phyloP scores from a whole-genome alignment of 139 green algal genomes.

The Trebouxia sp. region DNA sequence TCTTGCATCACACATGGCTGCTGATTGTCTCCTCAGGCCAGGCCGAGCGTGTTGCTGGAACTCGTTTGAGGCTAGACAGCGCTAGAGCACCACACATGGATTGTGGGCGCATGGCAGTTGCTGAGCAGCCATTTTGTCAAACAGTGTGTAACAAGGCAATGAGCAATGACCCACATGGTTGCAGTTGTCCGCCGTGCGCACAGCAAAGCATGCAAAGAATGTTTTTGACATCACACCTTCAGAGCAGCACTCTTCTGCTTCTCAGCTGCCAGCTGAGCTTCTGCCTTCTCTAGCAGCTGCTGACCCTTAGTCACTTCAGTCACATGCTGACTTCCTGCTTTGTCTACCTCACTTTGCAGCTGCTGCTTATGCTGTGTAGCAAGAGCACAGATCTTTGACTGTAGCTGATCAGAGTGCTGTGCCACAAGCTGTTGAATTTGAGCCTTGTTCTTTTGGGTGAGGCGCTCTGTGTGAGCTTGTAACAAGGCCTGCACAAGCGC shows the following conservation, averaged over 20 bases:
- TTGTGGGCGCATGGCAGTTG: too few species aligned
- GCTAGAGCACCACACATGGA: too few species aligned
- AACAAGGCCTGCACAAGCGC: background rate
- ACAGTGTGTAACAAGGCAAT: too few species aligned
- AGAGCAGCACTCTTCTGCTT: background rate
- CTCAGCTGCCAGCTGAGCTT: background rate
- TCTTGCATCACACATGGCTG: too few species aligned
- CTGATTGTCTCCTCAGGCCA: too few species aligned
- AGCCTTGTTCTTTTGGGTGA: background rate
- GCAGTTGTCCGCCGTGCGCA: too few species aligned
- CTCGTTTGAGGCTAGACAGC: too few species aligned
- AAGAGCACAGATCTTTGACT: background rate
- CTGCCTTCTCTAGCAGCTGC: background rate
- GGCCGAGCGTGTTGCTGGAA: too few species aligned
- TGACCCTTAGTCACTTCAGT: background rate
- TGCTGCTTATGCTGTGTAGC: background rate
- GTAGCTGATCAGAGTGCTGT: background rate
- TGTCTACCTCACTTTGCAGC: background rate
- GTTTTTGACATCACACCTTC: background rate
- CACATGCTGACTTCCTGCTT: background rate
- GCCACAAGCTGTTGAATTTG: background rate
- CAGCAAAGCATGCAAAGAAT: background rate
- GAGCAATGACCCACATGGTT: too few species aligned
- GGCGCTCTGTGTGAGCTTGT: background rate
- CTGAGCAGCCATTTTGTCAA: too few species aligned